Conservation (phyloP, 177 flowering plant genomes). For the Vitis hybrid region DNA sequence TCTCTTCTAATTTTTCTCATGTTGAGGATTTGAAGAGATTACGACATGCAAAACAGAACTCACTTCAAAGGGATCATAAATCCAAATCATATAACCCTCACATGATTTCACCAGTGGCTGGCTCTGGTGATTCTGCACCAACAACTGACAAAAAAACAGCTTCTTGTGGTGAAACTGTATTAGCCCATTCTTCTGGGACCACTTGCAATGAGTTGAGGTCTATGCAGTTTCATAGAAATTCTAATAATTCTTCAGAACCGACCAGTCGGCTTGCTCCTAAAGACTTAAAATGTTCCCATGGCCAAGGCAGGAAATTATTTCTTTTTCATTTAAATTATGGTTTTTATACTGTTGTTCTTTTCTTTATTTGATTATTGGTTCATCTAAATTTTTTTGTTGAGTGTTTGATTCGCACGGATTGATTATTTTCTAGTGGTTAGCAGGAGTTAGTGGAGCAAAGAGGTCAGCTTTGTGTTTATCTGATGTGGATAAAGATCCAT, state of each 20-base stretch:
- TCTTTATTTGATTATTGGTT: no score
- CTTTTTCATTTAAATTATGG: background rate
- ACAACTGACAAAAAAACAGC: background rate
- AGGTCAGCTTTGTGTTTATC: background rate
- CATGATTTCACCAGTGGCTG: background rate
- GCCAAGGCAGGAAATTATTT: background rate
- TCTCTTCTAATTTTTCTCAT: background rate
- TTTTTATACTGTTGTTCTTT: background rate
- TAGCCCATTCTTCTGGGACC: background rate
- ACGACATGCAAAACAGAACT: background rate
- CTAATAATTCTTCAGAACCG: background rate
- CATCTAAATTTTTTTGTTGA: background rate
- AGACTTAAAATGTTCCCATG: background rate
- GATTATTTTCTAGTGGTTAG: background rate
- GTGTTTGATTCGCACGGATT: background rate
- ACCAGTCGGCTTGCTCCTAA: background rate
- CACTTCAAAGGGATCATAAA: background rate
- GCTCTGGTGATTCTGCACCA: background rate
- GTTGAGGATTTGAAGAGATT: constrained; percentile 3
- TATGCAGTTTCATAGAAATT: background rate
- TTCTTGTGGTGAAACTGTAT: background rate
- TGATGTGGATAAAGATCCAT: background rate
- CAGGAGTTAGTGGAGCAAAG: background rate
- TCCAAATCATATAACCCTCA: background rate
- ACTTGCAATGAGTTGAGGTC: background rate